phyloP scores from a whole-genome alignment of 2,329 filamentous ascomycete species.

The Neonectria sp. region DNA sequence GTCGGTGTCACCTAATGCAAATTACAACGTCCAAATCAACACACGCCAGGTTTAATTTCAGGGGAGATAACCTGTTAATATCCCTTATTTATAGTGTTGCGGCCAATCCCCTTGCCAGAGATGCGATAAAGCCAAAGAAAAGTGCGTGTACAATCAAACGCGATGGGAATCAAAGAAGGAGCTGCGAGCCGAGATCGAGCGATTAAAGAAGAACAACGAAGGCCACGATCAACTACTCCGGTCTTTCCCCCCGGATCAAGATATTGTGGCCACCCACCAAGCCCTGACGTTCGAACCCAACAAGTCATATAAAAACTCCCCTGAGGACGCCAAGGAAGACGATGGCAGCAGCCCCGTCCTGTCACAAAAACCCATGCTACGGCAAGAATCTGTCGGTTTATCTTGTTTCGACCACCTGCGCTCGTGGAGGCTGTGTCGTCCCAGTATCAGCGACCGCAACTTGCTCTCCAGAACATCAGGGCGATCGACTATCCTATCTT shows the following conservation, averaged over 20 bases:
- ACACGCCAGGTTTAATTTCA: neutral
- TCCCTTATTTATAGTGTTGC: neutral
- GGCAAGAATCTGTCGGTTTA: neutral
- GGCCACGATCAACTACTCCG: neutral
- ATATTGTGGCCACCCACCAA: neutral
- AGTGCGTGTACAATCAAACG: constrained; percentile 24
- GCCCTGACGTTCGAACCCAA: too few species aligned
- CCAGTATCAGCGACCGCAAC: neutral
- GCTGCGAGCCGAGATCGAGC: constrained; percentile 41
- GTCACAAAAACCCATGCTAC: neutral
- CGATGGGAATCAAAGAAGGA: constrained; percentile 34
- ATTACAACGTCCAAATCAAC: neutral
- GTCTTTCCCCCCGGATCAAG: neutral
- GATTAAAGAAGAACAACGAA: constrained; percentile 31
- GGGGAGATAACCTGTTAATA: neutral
- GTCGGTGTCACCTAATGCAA: neutral
- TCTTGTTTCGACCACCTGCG: neutral
- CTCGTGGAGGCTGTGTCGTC: neutral
- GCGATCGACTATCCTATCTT: neutral
- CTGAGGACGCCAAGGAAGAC: neutral
- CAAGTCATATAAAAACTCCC: neutral
- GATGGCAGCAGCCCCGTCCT: neutral
- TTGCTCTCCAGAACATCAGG: neutral
- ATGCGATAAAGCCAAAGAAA: neutral
- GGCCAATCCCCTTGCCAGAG: neutral